Conservation (phyloP, 1,284 basidiomycete genomes). For the Marasmius tenuissimus region DNA sequence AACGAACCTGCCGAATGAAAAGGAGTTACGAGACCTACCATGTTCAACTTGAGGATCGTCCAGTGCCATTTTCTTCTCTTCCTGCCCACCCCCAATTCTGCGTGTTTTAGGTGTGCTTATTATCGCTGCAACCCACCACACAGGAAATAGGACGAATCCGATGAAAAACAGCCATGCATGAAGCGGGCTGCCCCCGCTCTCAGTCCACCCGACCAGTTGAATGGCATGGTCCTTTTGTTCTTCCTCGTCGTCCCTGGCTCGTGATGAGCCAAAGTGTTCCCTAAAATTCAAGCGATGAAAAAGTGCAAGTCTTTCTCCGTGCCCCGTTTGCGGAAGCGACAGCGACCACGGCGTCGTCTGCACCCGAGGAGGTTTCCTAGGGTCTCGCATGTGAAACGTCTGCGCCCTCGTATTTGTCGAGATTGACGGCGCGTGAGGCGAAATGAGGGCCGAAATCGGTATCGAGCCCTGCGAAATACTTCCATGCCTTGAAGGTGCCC, state of each 20-base stretch:
- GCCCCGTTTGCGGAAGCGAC: conserved; percentile 33
- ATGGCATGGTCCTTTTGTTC: conserved; percentile 20
- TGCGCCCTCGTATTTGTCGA: conserved; percentile 38
- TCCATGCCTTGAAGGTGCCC: conserved; percentile 19
- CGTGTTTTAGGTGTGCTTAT: conserved; percentile 61
- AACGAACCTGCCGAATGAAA: background rate
- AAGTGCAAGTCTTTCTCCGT: conserved; percentile 18
- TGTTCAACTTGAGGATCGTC: conserved; percentile 78
- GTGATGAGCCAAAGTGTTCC: background rate
- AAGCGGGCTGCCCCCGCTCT: conserved; percentile 62
- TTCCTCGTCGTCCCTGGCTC: background rate
- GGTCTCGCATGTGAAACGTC: conserved; percentile 77
- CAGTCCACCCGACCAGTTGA: conserved; percentile 41
- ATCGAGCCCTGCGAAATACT: conserved; percentile 69
- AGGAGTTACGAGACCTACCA: conserved; percentile 42
- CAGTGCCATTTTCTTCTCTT: conserved; percentile 67
- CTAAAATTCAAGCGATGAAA: conserved; percentile 2
- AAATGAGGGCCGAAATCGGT: conserved; percentile 71
- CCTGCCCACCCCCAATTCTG: conserved; percentile 49
- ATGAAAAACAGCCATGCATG: conserved; percentile 78
- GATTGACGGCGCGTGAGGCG: conserved; percentile 73
- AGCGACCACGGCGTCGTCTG: conserved; percentile 62
- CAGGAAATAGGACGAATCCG: conserved; percentile 71
- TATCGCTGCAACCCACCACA: conserved; percentile 75
- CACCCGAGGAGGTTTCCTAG: conserved; percentile 58